A percentile compares a stretch with the other conserved stretches of the same genome.
Evolutionary conservation across 768 basidiomycete species (phyloP).

Genomic region (Agrocybe praecox): DNA sequence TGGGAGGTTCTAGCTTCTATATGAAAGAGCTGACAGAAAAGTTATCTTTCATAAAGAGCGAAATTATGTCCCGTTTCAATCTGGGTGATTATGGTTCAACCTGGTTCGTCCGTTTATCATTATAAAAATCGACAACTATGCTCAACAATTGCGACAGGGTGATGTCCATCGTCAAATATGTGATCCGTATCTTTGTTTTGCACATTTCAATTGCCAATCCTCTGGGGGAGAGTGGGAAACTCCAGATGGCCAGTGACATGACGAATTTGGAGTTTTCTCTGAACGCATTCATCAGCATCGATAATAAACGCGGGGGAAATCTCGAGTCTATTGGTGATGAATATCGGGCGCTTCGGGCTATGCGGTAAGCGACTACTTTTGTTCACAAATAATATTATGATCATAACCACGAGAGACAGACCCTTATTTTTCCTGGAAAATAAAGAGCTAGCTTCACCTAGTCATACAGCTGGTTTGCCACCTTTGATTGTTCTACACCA

Average conservation of each 20-base stretch:
- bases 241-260: slow-evolving; percentile 96
- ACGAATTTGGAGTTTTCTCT: slow-evolving; percentile 94
- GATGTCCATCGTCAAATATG: slow-evolving; percentile 69
- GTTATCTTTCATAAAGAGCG: slow-evolving; percentile 76
- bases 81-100: slow-evolving; percentile 71
- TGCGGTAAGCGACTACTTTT: slow-evolving; percentile 61
- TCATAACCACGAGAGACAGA: slow-evolving; percentile 38
- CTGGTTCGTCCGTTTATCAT: slow-evolving; percentile 56
- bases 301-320: slow-evolving; percentile 62
- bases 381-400: not conserved
- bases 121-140: not conserved
- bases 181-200: slow-evolving; percentile 85
- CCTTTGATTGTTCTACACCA: slow-evolving; percentile 90
- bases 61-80: slow-evolving; percentile 70
- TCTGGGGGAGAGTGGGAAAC: slow-evolving; percentile 89
- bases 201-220: slow-evolving; percentile 95
- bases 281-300: slow-evolving; percentile 68
- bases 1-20: slow-evolving; percentile 78
- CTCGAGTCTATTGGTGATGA: slow-evolving; percentile 84
- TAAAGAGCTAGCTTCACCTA: slow-evolving; percentile 59
- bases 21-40: slow-evolving; percentile 93
- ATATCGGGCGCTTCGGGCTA: slow-evolving; percentile 81
- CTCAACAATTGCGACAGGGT: slow-evolving; percentile 43
- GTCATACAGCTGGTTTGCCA: slow-evolving; percentile 76
- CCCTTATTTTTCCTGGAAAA: slow-evolving; percentile 91